Conservation (phyloP, 176 grass and related monocot species). For the Elymus sibiricus region DNA sequence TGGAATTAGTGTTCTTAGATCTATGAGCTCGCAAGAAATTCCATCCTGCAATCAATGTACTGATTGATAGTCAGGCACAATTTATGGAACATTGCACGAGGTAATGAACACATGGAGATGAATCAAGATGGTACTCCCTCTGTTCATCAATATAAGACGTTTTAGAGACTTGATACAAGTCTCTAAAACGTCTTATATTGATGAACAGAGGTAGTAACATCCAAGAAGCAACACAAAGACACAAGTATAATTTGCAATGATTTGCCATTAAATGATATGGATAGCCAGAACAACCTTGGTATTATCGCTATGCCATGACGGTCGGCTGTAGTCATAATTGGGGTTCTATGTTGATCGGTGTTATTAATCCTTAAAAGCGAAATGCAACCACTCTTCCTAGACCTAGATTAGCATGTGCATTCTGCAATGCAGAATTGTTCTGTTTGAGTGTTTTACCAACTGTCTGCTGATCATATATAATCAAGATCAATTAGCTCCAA, state of each 20-base stretch:
- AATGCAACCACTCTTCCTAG: neutral
- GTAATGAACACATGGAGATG: neutral
- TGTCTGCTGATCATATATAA: neutral
- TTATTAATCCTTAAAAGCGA: too few relatives aligned
- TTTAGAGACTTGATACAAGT: too few relatives aligned
- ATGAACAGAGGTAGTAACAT: too few relatives aligned
- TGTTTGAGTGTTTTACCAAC: neutral
- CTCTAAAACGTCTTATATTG: too few relatives aligned
- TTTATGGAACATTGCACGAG: neutral
- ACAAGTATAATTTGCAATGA: neutral
- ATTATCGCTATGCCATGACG: neutral
- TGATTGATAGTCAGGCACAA: neutral
- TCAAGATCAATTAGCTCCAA: neutral
- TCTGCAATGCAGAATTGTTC: neutral
- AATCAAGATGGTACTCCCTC: neutral
- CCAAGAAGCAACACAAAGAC: neutral
- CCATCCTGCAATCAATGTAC: conserved; percentile 55
- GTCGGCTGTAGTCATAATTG: neutral
- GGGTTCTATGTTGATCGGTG: neutral
- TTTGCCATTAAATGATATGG: neutral
- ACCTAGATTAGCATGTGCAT: neutral
- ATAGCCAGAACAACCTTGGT: neutral
- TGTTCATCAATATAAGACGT: too few relatives aligned
- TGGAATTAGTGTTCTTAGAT: conserved; percentile 88
- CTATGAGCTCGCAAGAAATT: conserved; percentile 94